Evolutionary conservation across 495 filamentous ascomycete species (phyloP).

Genomic region (Penicillium verhagenii): DNA sequence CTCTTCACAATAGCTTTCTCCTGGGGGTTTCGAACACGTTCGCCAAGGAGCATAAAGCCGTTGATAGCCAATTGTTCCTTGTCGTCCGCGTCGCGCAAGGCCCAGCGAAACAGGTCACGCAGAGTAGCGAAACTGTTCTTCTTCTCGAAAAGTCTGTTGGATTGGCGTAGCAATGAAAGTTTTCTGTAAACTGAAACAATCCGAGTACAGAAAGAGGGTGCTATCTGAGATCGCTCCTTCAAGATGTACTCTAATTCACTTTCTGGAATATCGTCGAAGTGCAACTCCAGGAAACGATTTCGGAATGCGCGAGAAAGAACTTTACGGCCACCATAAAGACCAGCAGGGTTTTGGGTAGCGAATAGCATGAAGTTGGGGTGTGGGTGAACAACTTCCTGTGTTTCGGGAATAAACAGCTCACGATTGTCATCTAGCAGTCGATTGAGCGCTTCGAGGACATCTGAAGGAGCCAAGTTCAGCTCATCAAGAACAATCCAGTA

Average conservation of each 20-base stretch:
- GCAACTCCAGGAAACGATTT: slow-evolving; percentile 94
- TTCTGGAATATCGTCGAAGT: slow-evolving; percentile 97
- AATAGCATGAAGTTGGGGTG: slow-evolving; percentile 97
- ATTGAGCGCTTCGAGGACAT: slow-evolving; percentile 94
- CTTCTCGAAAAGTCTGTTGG: slow-evolving; percentile 89
- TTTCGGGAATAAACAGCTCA: slow-evolving; percentile 96
- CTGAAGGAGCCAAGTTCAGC: slow-evolving; percentile 91
- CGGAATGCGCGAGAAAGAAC: slow-evolving; percentile 89
- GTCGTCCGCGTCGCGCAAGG: slow-evolving; percentile 78
- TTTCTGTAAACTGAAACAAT: slow-evolving; percentile 96
- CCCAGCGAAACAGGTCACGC: slow-evolving; percentile 96
- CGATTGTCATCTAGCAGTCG: slow-evolving; percentile 94
- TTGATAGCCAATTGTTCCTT: slow-evolving; percentile 86
- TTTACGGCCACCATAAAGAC: slow-evolving; percentile 93
- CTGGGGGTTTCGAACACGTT: slow-evolving; percentile 87
- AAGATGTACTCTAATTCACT: slow-evolving; percentile 92
- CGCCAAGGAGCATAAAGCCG: slow-evolving; percentile 93
- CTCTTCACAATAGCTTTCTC: slow-evolving; percentile 81
- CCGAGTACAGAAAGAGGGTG: slow-evolving; percentile 82
- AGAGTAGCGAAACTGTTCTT: slow-evolving; percentile 97
- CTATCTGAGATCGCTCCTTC: slow-evolving; percentile 80
- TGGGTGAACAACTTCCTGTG: slow-evolving; percentile 87
- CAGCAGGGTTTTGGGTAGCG: slow-evolving; percentile 97
- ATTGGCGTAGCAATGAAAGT: slow-evolving; percentile 83
- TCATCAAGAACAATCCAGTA: slow-evolving; percentile 99